Percentiles rank a stretch among this genome's conserved stretches.
These are phyloP conservation scores for Fagopyrum tataricum DNA, from an alignment of 148 eudicot species.

Conservation along the genomic window DNA sequence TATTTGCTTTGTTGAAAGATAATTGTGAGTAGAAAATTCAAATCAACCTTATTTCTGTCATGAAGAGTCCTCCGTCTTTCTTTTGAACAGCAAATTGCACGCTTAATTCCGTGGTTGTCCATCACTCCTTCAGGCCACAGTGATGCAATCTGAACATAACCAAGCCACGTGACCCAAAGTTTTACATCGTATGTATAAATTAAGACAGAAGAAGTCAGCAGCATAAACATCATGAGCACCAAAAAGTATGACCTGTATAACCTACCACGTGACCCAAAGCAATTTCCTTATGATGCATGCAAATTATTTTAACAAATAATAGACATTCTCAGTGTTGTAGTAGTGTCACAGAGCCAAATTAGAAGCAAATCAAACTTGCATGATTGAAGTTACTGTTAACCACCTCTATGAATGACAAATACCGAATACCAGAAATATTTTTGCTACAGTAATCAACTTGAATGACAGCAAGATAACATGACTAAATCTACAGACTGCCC, in stretches of 20 bases:
- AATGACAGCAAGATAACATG: background rate
- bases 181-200: background rate
- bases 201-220: background rate
- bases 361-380: background rate
- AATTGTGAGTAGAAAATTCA: background rate
- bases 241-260: background rate
- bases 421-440: background rate
- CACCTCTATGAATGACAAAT: background rate
- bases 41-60: constrained; percentile 52
- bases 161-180: background rate
- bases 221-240: background rate
- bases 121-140: constrained; percentile 86
- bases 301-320: background rate
- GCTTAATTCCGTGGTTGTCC: constrained; percentile 97
- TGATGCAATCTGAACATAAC: constrained; percentile 67
- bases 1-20: background rate
- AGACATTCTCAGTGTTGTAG: background rate
- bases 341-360: background rate
- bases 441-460: background rate
- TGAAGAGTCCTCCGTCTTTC: constrained; percentile 52
- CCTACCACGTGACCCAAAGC: background rate
- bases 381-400: background rate
- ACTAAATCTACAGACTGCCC: background rate
- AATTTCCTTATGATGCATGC: background rate
- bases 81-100: constrained; percentile 88